Evolutionary conservation across 306 rosid genomes (phyloP), one percentile per base, ranked within the genome.

Genomic region (Cucurbita argyrosperma): DNA sequence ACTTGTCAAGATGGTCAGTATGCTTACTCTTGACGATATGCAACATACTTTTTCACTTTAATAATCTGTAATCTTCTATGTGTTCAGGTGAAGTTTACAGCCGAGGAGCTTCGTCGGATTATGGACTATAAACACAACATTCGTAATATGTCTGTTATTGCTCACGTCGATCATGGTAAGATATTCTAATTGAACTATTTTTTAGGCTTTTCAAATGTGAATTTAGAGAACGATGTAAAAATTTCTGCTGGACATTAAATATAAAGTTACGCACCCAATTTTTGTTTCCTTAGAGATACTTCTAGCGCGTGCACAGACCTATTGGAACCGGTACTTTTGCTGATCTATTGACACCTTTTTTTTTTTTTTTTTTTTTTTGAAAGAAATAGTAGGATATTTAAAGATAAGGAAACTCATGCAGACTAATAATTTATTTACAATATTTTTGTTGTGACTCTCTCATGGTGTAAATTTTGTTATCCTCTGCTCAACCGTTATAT

Each of bases 101-200:
- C 93, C 6, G 98, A 94, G 7, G 94, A 86, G 90, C 86, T 90
- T 9, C 90, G 90, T 10, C 83, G 91, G 19, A 94, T 94, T 74
- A 93, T 93, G 97, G 97, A 93, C 87, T 74, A 4, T 9, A 93
- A 93, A 42, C 86, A 93, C 38, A 90, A 93, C 67, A 93, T 93
- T 37, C 91, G 98, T 87, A 93, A 93, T 10, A 90, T 93, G 97
- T 90, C 97, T 61, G 96, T 93, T 51, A 93, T 90, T 85, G 97
- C 97, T 0, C 96, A 93, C 76, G 98, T 89, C 0, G 96, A 93
- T 68, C 97, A 93, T 2, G 97, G 97, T 93, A 84, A 53, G 5
- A 53, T 60, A 9, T 13, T 2, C 39, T n/a, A 21, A 0, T 9
- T 56, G 61, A 37, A 10, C 38, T 21, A 4, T 4, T 23, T 56